Evolutionary conservation across 805 yeast genomes (phyloP), one percentile per base, ranked within the genome.

Genomic region (Kodamaea jinghongensis): DNA sequence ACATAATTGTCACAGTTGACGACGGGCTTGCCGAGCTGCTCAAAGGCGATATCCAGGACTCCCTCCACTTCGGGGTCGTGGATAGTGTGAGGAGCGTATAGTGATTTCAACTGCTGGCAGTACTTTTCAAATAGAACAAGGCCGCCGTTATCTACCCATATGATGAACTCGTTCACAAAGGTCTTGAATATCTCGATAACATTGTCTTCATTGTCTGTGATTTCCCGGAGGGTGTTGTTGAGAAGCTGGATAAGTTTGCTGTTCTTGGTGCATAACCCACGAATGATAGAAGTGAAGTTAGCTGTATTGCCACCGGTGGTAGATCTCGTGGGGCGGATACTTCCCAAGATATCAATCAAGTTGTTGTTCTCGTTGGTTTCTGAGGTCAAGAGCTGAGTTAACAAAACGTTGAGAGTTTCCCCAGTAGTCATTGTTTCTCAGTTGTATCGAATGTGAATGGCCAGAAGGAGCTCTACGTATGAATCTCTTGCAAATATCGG

Each of bases 181-280:
- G 44, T 39, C 43, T 69, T 69, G 54, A 66, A 58, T 9, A 48
- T 41, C 37, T 60, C 63, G 30, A 47, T 54, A 13, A 56, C 63
- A 30, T 54, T 48, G 5, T 29, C 37, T 15, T 30, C 22, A 14
- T 43, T 54, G 11, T 43, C 41, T 1, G 41, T 31, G 14, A 48
- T 43, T 12, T 51, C 58, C 6, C 34, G 39, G 15, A 49, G 22
- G 26, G 49, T 42, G 14, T 8, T 40, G 27, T 48, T 44, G n/a
- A 61, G 35, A 2, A 54, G 17, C 8, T 51, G 29, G 10, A 63
- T 40, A 30, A 65, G 53, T 41, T 55, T 57, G 20, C 55, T 39
- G 49, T 67, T 68, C 41, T 60, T 62, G 27, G 75, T 69, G 50
- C 62, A 61, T 28, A 68, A 50, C 1, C 73, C 75, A 33, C 75